Evolutionary conservation across 192 early-diverging fungal genomes (phyloP), one percentile per base, ranked within the genome.

Genomic region (Coemansia sp.): DNA sequence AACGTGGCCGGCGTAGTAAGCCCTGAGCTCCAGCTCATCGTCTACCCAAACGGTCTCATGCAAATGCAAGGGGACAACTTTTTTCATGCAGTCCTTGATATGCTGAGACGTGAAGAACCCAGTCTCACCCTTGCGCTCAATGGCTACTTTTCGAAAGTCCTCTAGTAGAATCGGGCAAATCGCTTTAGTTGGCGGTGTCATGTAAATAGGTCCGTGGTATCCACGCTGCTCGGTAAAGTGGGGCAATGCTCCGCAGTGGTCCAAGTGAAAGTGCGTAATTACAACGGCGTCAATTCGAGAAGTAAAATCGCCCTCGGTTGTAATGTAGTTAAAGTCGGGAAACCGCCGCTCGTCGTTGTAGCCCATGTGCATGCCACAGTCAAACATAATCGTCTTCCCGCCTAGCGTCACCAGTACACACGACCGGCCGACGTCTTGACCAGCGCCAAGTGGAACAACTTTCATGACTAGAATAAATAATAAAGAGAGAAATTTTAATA

Each of bases 1-100:
- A 3, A 99, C 97, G 69, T 99, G 97, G 0, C 97, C 97, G 11
- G 97, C 97, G 80, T 99, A 97, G 69, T 97, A 99, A 5, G 90
- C 90, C 45, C 87, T 86, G 41, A 94, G 88, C 68, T 90, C 88
- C 22, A 94, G 82, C 55, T 97, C 92, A 27, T 90, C 89, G 71
- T 95, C 94, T 3, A 92, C 89, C 82, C 87, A 84, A 61, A 95
- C 86, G 7, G 90, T 93, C 67, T 97, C 89, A 72, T 94, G 90
- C 43, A 98, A 78, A 59, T 95, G 88, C 13, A 97, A 85, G 7
- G 94, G 84, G 0, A 91, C 90, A 20, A 99, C 96, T 74, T 98
- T 99, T 44, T 90, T 90, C 92, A 98, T 93, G 76, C 94, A 98
- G 67, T 92, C 86, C 75, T 92, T 92, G 75, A 99, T 92, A 75